phyloP scores from a whole-genome alignment of 345 rosid genomes.

The Physaria fendleri region DNA sequence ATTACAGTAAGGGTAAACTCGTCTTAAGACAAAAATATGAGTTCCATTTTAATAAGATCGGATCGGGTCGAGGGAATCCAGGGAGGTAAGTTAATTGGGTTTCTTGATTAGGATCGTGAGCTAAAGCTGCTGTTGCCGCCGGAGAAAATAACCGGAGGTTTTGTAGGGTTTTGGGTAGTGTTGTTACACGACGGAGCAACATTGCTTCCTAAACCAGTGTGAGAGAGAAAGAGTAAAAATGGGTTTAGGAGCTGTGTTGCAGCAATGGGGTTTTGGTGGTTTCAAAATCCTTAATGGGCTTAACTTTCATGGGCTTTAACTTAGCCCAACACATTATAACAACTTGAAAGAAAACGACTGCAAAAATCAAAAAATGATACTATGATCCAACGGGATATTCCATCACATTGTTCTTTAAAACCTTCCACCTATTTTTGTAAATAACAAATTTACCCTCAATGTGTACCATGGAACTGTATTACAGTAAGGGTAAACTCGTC shows the following conservation, averaged over 20 bases:
- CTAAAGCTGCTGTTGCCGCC: constrained; percentile 34
- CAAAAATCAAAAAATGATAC: not conserved
- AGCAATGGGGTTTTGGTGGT: constrained; percentile 13
- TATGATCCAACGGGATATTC: constrained; percentile 28
- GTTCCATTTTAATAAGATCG: constrained; percentile 12
- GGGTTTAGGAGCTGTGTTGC: constrained; percentile 11
- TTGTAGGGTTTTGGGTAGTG: constrained; percentile 36
- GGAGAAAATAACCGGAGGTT: constrained; percentile 49
- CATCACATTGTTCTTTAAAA: no score
- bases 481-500: constrained; percentile 10
- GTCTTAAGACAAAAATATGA: not conserved
- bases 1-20: constrained; percentile 2
- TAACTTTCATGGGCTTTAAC: not conserved
- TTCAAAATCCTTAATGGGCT: not conserved
- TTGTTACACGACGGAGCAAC: constrained; percentile 51
- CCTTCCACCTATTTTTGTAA: not conserved
- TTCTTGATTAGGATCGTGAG: constrained; percentile 14
- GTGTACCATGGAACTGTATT: not conserved
- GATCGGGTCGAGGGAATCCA: constrained; percentile 67
- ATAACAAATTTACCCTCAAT: not conserved
- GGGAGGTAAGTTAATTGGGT: constrained; percentile 49
- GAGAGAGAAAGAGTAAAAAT: not conserved
- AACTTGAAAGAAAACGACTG: not conserved
- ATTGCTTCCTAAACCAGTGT: constrained; percentile 22
- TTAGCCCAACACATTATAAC: not conserved